A percentile compares a stretch with the other conserved stretches of the same genome.
These are phyloP conservation scores for Colletotrichum tropicicola DNA, from an alignment of 2,329 filamentous ascomycete species.

Conservation along the genomic window DNA sequence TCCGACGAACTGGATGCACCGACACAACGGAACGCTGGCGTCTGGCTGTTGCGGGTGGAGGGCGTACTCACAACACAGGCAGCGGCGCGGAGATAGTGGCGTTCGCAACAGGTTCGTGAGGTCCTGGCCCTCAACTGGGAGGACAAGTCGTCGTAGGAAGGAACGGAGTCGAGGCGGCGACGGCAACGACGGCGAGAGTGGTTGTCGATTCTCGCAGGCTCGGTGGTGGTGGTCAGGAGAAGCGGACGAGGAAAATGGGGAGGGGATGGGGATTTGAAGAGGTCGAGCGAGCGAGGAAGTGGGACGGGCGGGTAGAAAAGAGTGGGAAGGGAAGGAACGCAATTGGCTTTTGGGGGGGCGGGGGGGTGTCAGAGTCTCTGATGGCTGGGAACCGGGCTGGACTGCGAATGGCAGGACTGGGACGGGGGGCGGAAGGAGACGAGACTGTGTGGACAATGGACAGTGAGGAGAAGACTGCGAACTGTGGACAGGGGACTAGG, in stretches of 20 bases:
- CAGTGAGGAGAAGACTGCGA: background rate
- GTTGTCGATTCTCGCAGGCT: slow-evolving; percentile 13
- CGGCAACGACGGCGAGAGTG: slow-evolving; percentile 2
- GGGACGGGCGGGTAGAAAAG: slow-evolving; percentile 26
- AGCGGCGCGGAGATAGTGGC: background rate
- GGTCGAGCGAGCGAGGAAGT: slow-evolving; percentile 11
- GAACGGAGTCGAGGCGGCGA: background rate
- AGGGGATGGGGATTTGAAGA: slow-evolving; percentile 27
- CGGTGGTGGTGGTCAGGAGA: background rate
- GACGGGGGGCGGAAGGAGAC: background rate
- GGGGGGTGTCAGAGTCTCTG: slow-evolving; percentile 16
- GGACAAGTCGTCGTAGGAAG: background rate
- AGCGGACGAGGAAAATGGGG: background rate
- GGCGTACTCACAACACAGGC: background rate
- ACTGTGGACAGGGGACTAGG: background rate
- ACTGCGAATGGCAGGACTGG: slow-evolving; percentile 7
- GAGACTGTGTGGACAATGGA: background rate
- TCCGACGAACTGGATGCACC: background rate
- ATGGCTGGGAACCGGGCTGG: slow-evolving; percentile 27
- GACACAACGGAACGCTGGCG: slow-evolving; percentile 3
- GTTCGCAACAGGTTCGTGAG: background rate
- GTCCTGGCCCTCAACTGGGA: background rate
- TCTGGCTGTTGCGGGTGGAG: background rate
- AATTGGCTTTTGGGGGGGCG: slow-evolving; percentile 27
- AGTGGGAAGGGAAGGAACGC: slow-evolving; percentile 20